Conservation (phyloP, 139 green algal genomes). For the Asterochloris sp. region DNA sequence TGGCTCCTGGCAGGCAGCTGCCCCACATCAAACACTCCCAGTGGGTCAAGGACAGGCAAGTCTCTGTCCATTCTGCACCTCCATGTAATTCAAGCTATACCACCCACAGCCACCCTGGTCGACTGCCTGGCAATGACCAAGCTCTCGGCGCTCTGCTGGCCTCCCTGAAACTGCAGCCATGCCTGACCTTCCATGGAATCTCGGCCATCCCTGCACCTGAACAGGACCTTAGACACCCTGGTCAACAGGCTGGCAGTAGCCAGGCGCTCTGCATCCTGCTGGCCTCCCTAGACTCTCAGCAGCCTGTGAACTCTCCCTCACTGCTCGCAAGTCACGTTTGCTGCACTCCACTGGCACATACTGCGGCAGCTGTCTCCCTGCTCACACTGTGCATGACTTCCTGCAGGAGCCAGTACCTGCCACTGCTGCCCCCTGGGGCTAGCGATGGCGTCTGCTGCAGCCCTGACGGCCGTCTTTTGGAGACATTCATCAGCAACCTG, state of each 20-base stretch:
- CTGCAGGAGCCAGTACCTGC: constrained; percentile 6
- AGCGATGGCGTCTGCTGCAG: constrained; percentile 12
- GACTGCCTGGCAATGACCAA: no score
- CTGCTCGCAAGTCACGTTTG: not conserved
- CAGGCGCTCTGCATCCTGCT: not conserved
- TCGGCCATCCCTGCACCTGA: not conserved
- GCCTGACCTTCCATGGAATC: not conserved
- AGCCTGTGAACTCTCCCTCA: not conserved
- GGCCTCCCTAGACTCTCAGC: not conserved
- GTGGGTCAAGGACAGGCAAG: constrained; percentile 8
- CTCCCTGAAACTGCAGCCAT: not conserved
- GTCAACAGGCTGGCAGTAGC: not conserved
- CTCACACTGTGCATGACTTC: no score
- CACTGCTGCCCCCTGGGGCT: constrained; percentile 1
- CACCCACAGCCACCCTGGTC: not conserved
- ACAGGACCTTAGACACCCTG: not conserved
- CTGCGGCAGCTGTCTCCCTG: not conserved
- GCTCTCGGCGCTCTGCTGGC: not conserved
- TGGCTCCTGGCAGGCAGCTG: constrained; percentile 3
- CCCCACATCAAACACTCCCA: constrained; percentile 14
- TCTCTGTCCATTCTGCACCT: no score
- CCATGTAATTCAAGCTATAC: not conserved
- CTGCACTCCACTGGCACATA: not conserved
- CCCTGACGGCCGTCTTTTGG: constrained; percentile 6
- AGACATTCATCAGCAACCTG: constrained; percentile 20